Conservation (phyloP, 164 flowering plant genomes). For the Tetrastigma voinierianum region DNA sequence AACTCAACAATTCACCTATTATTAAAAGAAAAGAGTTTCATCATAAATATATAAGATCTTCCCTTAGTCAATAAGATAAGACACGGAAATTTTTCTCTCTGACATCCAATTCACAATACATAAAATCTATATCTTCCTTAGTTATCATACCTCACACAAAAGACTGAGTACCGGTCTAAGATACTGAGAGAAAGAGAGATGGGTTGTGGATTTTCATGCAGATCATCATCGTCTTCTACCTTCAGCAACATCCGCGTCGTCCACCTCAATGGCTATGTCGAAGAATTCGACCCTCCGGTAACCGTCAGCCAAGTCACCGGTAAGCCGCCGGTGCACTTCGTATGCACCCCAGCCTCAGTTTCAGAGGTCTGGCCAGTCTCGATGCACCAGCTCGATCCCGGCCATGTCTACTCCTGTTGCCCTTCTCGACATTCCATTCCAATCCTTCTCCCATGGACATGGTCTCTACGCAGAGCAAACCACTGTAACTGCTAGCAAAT, state of each 20-base stretch:
- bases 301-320: conserved; percentile 30
- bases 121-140: too few relatives aligned
- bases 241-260: conserved; percentile 27
- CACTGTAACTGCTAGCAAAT: conserved; percentile 23
- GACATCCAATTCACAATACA: too few relatives aligned
- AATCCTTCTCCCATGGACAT: conserved; percentile 25
- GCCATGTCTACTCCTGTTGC: conserved; percentile 37
- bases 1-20: too few relatives aligned
- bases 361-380: conserved; percentile 21
- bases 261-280: conserved; percentile 39
- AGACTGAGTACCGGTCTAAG: too few relatives aligned
- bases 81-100: too few relatives aligned
- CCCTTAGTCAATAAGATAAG: too few relatives aligned
- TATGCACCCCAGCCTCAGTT: conserved; percentile 42
- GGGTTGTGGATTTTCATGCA: conserved; percentile 16
- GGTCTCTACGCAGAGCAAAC: conserved; percentile 20
- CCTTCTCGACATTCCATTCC: conserved; percentile 25
- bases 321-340: conserved; percentile 24
- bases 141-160: too few relatives aligned
- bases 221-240: neutral
- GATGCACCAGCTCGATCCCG: conserved; percentile 27
- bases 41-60: too few relatives aligned
- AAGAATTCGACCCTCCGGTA: conserved; percentile 32
- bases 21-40: too few relatives aligned
- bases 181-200: conserved; percentile 16